Evolutionary conservation across 169 alveolate species (phyloP).

Genomic region (Cryptosporidium sp.): DNA sequence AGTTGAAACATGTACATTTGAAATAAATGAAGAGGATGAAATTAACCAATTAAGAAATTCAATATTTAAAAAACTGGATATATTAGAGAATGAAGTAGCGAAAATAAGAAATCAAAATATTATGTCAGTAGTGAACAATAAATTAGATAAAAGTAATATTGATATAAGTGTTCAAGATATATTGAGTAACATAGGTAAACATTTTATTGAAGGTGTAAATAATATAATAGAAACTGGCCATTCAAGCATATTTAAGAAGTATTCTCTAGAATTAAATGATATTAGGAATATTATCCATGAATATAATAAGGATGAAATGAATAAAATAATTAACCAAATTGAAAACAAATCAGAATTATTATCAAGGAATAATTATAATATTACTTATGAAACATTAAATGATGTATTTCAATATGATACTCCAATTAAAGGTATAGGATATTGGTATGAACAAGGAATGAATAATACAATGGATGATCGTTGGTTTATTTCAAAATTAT

Average conservation of each 20-base stretch:
- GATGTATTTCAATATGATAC: slow-evolving; percentile 1
- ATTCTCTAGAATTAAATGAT: not conserved
- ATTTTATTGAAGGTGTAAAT: slow-evolving; percentile 15
- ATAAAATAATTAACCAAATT: not conserved
- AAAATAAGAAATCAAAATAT: slow-evolving; percentile 4
- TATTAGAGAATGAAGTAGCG: slow-evolving; percentile 3
- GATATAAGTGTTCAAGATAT: slow-evolving; percentile 26
- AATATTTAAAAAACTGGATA: slow-evolving; percentile 16
- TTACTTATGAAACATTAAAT: not conserved
- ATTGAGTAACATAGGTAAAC: slow-evolving; percentile 44
- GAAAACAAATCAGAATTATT: not conserved
- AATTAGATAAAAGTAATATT: not conserved
- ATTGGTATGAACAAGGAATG: slow-evolving; percentile 60
- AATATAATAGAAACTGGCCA: slow-evolving; percentile 17
- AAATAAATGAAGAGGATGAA: slow-evolving; percentile 18
- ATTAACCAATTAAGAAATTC: slow-evolving; percentile 25
- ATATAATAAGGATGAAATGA: slow-evolving; percentile 9
- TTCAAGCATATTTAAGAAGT: slow-evolving; percentile 8
- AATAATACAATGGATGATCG: slow-evolving; percentile 47
- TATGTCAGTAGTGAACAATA: not conserved
- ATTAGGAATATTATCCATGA: slow-evolving; percentile 21
- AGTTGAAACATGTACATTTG: not conserved
- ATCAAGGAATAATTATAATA: not conserved
- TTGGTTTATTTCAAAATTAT: slow-evolving; percentile 52
- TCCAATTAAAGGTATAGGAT: slow-evolving; percentile 65